Evolutionary conservation across 106 monocot species (phyloP).

Genomic region (Ottelia alismoides): DNA sequence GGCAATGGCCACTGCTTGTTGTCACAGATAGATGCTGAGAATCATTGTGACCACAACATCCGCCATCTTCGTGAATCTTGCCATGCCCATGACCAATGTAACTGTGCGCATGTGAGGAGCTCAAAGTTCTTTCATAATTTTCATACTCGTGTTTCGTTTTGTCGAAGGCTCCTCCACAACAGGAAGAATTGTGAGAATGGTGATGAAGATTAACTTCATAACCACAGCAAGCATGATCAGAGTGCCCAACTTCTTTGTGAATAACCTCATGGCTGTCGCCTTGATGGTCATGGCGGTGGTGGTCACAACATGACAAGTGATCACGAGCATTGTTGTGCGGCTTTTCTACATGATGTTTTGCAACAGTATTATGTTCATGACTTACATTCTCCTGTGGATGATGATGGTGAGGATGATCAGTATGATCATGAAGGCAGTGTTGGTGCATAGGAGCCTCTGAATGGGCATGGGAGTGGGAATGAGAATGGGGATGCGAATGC

Average conservation of each 20-base stretch:
- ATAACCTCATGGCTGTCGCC: not conserved
- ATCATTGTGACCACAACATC: no score
- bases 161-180: slow-evolving; percentile 2
- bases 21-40: no score
- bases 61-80: slow-evolving; percentile 3
- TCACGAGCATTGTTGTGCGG: slow-evolving; percentile 4
- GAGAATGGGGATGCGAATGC: slow-evolving; percentile 57
- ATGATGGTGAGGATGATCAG: not conserved
- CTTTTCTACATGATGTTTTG: not conserved
- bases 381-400: not conserved
- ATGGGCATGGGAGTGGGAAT: slow-evolving; percentile 11
- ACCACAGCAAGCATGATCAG: slow-evolving; percentile 6
- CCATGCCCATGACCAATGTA: slow-evolving; percentile 7
- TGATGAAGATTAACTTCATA: slow-evolving; percentile 10
- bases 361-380: not conserved
- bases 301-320: no score
- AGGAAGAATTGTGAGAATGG: slow-evolving; percentile 5
- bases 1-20: no score
- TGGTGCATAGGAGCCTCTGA: not conserved
- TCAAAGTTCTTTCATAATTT: slow-evolving; percentile 3
- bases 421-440: not conserved
- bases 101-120: slow-evolving; percentile 9
- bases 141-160: not conserved
- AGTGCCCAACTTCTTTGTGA: not conserved
- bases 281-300: slow-evolving; percentile 7